Evolutionary conservation across 1,284 basidiomycete genomes (phyloP).

Genomic region (Volvariella surrecta): DNA sequence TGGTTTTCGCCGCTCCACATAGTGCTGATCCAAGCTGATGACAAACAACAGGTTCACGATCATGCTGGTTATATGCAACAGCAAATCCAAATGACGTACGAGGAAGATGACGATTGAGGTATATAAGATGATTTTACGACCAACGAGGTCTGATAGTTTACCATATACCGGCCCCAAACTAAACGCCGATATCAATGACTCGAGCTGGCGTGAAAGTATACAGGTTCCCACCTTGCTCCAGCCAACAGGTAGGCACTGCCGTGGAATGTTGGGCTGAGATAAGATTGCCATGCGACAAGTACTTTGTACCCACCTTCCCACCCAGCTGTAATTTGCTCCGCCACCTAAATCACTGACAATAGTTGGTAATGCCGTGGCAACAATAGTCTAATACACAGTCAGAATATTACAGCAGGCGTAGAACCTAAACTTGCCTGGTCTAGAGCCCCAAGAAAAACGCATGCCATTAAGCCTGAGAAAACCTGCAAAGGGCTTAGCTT

Average conservation of each 20-base stretch:
- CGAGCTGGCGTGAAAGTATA: constrained; percentile 2
- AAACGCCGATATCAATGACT: constrained; percentile 1
- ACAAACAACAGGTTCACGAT: no score
- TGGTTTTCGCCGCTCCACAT: constrained; percentile 74
- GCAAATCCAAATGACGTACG: constrained; percentile 22
- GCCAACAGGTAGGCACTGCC: constrained; percentile 66
- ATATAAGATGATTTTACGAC: constrained; percentile 72
- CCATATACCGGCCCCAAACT: constrained; percentile 67
- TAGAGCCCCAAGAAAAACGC: constrained; percentile 48
- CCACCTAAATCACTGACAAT: constrained; percentile 65
- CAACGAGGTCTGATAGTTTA: constrained; percentile 61
- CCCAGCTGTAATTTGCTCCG: constrained; percentile 66
- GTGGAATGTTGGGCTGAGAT: constrained; percentile 3
- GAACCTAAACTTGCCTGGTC: constrained; percentile 35
- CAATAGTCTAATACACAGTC: constrained; percentile 46
- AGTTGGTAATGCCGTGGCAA: constrained; percentile 75
- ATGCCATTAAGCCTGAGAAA: constrained; percentile 45
- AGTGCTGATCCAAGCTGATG: constrained; percentile 66
- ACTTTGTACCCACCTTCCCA: constrained; percentile 47
- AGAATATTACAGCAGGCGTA: background rate
- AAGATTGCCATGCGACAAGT: background rate
- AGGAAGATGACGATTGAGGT: constrained; percentile 63
- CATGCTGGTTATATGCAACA: no score
- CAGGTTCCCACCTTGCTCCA: constrained; percentile 32
- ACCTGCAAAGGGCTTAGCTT: constrained; percentile 24